Base-by-base conservation (phyloP, 2,329 filamentous ascomycete genomes). In the Venturia oleaginea region DNA sequence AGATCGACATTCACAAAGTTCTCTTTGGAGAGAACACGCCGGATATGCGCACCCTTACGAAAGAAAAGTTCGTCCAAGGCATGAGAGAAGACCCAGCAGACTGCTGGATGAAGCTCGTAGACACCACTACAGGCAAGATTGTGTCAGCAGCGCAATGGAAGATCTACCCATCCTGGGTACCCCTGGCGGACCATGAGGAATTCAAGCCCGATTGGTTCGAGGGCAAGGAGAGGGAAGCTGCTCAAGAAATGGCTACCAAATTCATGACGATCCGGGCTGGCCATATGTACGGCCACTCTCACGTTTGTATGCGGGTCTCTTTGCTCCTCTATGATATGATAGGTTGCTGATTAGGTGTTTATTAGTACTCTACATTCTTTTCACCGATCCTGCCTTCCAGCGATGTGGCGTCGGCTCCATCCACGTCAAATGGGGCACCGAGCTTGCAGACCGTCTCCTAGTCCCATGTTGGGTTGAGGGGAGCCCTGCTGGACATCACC, bases 401-500 rank as follows among this genome's bases (percentile, higher is more conserved):
- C 69, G 71, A 3, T 72, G 73, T 40, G 76, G 76, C 3, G 70
- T 73, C 1, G 76, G 76, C 1, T 71, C 70, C 40, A 68, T 75
- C 42, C 68, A 78, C 34, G 70, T 77, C 37, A 67, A 71, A 27
- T 78, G 75, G 73, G 76, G 77, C 7, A 72, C 72, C 1, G 65
- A 71, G 8, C 69, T 75, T n/a, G 75, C 67, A 1, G 68, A 73
- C 40, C 67, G 68, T 43, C 69, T 76, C 51, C 72, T 68, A 43
- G 57, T 74, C 10, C 70, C 71, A 5, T 67, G 67, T 0, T 74
- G 70, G 69, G 68, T 73, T 4, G 70, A 72, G 54, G 68, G 69
- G 0, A 70, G 71, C 8, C 65, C 69, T 1, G 63, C 65, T 10
- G 72, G 71, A 2, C 69, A 67, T 55, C 62, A 66, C 5, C 51